Conservation (phyloP, 345 rosid species). For the Pugionium dolabratum region DNA sequence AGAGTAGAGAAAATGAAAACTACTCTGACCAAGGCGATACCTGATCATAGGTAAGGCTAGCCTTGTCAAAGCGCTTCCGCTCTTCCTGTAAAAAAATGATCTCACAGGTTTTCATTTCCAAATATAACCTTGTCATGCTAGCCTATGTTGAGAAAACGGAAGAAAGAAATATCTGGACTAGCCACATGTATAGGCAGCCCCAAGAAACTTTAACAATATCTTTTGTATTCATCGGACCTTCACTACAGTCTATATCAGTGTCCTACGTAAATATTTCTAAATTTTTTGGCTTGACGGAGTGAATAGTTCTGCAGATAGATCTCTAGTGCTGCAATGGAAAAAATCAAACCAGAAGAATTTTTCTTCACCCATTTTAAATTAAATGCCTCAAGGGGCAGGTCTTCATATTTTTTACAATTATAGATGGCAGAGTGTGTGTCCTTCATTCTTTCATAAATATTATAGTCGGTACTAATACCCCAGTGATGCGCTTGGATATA, state of each 20-base stretch:
- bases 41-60: slow-evolving; percentile 93
- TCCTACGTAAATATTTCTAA: neutral
- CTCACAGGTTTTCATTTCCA: slow-evolving; percentile 31
- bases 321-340: neutral
- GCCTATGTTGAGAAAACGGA: neutral
- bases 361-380: neutral
- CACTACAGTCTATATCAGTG: neutral
- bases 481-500: slow-evolving; percentile 4
- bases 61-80: slow-evolving; percentile 93
- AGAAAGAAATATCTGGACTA: slow-evolving; percentile 20
- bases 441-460: neutral
- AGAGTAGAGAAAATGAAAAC: slow-evolving; percentile 15
- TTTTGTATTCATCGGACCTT: neutral
- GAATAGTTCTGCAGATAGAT: neutral
- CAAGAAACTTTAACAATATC: slow-evolving; percentile 6
- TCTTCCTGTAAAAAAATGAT: slow-evolving; percentile 75
- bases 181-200: slow-evolving; percentile 12
- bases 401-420: slow-evolving; percentile 11
- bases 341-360: slow-evolving; percentile 2
- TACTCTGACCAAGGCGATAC: slow-evolving; percentile 40
- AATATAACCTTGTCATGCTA: slow-evolving; percentile 22
- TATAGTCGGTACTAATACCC: neutral
- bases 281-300: neutral
- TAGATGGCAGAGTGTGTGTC: neutral
- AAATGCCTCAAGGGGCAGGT: slow-evolving; percentile 8